Evolutionary conservation across 208 protist species (phyloP).

Genomic region (Acanthamoeba quina): DNA sequence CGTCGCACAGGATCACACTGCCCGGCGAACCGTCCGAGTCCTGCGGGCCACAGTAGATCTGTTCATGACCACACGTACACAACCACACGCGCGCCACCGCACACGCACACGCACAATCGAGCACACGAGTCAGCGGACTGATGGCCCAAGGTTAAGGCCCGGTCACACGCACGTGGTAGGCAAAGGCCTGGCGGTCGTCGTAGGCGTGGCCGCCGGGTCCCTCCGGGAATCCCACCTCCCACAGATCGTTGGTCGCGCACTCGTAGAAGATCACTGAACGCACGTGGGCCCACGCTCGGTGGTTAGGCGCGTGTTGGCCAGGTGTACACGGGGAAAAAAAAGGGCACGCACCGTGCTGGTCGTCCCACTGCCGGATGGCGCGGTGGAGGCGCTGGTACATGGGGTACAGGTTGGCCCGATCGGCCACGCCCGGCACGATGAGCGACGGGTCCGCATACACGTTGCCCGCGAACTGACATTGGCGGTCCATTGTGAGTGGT

Average conservation of each 20-base stretch:
- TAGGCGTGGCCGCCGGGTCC: conserved; percentile 82
- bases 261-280: conserved; percentile 81
- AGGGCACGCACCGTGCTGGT: conserved; percentile 69
- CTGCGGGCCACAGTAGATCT: conserved; percentile 83
- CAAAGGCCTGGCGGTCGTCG: conserved; percentile 82
- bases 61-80: neutral
- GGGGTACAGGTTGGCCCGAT: conserved; percentile 71
- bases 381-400: conserved; percentile 80
- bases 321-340: neutral
- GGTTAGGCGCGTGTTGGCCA: neutral
- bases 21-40: conserved; percentile 19
- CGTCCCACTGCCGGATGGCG: conserved; percentile 81
- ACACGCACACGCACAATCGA: neutral
- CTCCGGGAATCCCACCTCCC: conserved; percentile 63
- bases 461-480: conserved; percentile 74
- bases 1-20: conserved; percentile 72
- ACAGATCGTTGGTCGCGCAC: conserved; percentile 66
- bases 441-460: conserved; percentile 67
- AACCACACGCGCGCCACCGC: too few relatives aligned
- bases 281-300: neutral
- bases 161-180: conserved; percentile 73
- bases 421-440: conserved; percentile 66
- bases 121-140: neutral
- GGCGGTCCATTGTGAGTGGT: neutral
- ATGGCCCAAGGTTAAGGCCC: neutral